Base-by-base conservation (phyloP, 768 basidiomycete genomes). In the Pulveroboletus sp. region DNA sequence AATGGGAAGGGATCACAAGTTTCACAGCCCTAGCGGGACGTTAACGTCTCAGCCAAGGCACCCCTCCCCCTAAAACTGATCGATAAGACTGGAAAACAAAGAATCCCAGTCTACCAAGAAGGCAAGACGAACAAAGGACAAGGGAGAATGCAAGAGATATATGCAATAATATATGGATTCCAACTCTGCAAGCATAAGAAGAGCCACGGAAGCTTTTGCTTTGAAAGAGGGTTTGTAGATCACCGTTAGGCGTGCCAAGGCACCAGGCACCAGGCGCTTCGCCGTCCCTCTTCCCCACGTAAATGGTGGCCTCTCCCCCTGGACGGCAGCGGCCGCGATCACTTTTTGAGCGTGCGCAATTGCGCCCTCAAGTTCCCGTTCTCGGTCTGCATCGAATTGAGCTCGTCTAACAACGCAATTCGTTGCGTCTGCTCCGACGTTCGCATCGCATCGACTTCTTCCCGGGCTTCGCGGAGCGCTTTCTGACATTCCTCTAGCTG, bases 381-480 rank as follows among this genome's bases (percentile, higher is more conserved):
- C 70, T 92, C 89, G 48, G 78, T 84, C 71, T 92, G 89, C 70
- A 86, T 77, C 44, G 78, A 74, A 64, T 90, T 93, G 59, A 95
- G 76, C 71, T 95, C 92, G 61, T 96, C 93, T 36, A 99, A 74
- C 47, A 99, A 63, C 27, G 86, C 85, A 47, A 91, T 82, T 55
- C 86, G 76, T 71, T 94, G 93, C 9, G 75, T 78, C 69, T 92
- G 87, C 61, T 93, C 90, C 14, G 82, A 80, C 56, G 70, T 74
- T 35, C 74, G 76, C 77, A 87, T 81, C 32, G 72, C 77, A 16
- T 85, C 77, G 34, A 91, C 67, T 63, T 93, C 87, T 23, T 80
- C 83, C 60, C 79, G 73, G 9, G 85, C 83, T 17, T 77, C 74
- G 42, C 80, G 76, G 39, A 93, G 74, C 44, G 81, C 76, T 39